These are phyloP conservation scores for Lactifluus volemus DNA, from an alignment of 768 basidiomycete genomes.

Conservation along the genomic window DNA sequence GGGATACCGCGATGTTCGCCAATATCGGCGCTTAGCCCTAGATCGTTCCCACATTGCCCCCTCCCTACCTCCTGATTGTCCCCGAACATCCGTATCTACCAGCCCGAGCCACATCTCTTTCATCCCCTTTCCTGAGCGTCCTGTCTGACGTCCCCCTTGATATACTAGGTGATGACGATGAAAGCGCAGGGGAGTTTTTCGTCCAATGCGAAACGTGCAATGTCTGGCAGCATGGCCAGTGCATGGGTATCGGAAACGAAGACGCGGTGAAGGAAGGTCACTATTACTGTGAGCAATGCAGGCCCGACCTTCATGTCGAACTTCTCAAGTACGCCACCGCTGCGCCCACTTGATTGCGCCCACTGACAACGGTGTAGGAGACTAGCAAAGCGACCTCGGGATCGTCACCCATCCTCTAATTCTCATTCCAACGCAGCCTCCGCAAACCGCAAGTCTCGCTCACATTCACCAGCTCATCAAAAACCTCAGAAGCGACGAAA, in stretches of 20 bases:
- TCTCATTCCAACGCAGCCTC: slow-evolving; percentile 25
- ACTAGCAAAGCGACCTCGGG: slow-evolving; percentile 55
- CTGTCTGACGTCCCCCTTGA: slow-evolving; percentile 22
- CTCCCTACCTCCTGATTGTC: not conserved
- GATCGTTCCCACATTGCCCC: not conserved
- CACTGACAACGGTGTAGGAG: slow-evolving; percentile 36
- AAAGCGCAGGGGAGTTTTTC: slow-evolving; percentile 90
- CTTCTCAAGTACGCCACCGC: slow-evolving; percentile 58
- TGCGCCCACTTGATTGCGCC: slow-evolving; percentile 18
- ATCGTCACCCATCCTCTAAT: slow-evolving; percentile 45
- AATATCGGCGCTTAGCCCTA: slow-evolving; percentile 4
- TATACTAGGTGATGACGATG: slow-evolving; percentile 52
- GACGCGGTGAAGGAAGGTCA: slow-evolving; percentile 64
- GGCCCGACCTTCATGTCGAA: slow-evolving; percentile 76
- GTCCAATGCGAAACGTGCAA: slow-evolving; percentile 96
- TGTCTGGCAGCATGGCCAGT: slow-evolving; percentile 96
- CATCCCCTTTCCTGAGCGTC: slow-evolving; percentile 4
- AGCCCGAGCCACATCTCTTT: not conserved
- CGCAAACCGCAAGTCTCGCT: slow-evolving; percentile 56
- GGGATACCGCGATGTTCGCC: slow-evolving; percentile 4
- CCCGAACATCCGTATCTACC: not conserved
- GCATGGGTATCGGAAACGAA: slow-evolving; percentile 86
- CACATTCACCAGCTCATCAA: slow-evolving; percentile 57
- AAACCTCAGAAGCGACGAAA: slow-evolving; percentile 81
- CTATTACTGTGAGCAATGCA: slow-evolving; percentile 92